Base-by-base conservation (phyloP, 441 rosid genomes). In the Populus hybrid region DNA sequence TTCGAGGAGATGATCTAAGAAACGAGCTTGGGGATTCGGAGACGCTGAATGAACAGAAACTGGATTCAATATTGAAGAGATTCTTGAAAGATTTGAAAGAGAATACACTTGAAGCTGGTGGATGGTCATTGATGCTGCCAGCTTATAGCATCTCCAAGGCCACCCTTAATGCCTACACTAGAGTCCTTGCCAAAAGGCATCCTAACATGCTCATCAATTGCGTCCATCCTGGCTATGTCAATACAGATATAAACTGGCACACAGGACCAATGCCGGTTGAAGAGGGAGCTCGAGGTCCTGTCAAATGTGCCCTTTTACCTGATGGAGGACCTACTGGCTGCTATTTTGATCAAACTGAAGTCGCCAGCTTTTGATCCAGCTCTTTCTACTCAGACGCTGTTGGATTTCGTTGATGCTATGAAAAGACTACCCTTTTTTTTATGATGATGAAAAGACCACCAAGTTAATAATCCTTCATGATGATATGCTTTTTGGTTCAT, bases 111-210 rank as follows among this genome's bases (percentile, higher is more conserved):
- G 84, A 87, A 79, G 87, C 83, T 40, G 87, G 87, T 3, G 90
- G 93, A 14, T 88, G 90, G 90, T 69, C 90, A 0, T 32, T 78
- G 30, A 88, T 87, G 90, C 74, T 88, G 63, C 93, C 90, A 1
- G 79, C 90, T 34, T 86, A 88, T 76, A 87, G 88, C 86, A 80
- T 87, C 64, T 86, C 93, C 6, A 88, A 85, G 88, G 88, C 82
- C 34, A 78, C 75, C 50, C 83, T 90, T 61, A 85, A 90, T 82
- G 90, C 94, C 11, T 88, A 86, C 76, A 86, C 94, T 1, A 85
- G 90, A 80, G 38, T 88, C 72, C 83, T 90, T 6, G 90, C 91
- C 10, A 89, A 77, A 79, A 86, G 67, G 77, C 72, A 86, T 26
- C 88, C 86, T 0, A 23, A 61, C 0, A 90, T 88, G 90, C 76